Percentiles rank a stretch among this genome's conserved stretches.
Evolutionary conservation across 176 grass and related monocot species (phyloP).

Genomic region (Phragmites australis): DNA sequence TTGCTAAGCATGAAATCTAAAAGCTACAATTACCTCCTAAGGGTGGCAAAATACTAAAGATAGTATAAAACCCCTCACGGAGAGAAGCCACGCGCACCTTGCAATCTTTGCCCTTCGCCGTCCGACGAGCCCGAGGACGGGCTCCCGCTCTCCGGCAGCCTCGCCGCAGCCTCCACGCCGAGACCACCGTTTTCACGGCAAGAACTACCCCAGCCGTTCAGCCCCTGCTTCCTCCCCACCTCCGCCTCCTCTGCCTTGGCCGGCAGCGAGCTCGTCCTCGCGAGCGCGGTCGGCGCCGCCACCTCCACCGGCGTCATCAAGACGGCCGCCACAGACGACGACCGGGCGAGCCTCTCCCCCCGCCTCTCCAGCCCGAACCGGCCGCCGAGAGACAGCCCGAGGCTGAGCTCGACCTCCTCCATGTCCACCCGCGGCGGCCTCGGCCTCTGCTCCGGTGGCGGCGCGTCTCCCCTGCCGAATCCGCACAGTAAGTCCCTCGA

Average conservation of each 20-base stretch:
- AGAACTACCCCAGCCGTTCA: neutral
- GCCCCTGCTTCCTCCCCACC: neutral
- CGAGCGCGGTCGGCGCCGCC: constrained; percentile 21
- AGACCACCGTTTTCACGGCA: neutral
- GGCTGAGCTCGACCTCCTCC: constrained; percentile 63
- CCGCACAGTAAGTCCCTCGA: constrained; percentile 37
- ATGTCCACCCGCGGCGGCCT: neutral
- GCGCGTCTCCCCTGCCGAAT: constrained; percentile 2
- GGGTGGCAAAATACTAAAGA: constrained; percentile 13
- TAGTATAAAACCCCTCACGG: constrained; percentile 5
- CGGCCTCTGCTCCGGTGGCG: neutral
- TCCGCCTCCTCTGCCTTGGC: constrained; percentile 4
- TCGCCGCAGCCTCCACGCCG: neutral
- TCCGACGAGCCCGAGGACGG: constrained; percentile 41
- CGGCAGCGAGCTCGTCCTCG: constrained; percentile 55
- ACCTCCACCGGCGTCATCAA: constrained; percentile 7
- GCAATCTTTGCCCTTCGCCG: constrained; percentile 22
- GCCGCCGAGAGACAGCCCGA: constrained; percentile 75
- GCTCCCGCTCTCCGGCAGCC: constrained; percentile 26
- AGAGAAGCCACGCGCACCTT: constrained; percentile 39
- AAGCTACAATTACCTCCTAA: neutral
- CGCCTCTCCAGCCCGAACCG: constrained; percentile 46
- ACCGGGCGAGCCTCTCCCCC: constrained; percentile 43
- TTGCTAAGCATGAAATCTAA: neutral
- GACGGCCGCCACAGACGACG: constrained; percentile 54